Evolutionary conservation across 371 early-diverging fungal species (phyloP), one percentile per base, ranked within the genome.

Genomic region (Apophysomyces ossiformis): DNA sequence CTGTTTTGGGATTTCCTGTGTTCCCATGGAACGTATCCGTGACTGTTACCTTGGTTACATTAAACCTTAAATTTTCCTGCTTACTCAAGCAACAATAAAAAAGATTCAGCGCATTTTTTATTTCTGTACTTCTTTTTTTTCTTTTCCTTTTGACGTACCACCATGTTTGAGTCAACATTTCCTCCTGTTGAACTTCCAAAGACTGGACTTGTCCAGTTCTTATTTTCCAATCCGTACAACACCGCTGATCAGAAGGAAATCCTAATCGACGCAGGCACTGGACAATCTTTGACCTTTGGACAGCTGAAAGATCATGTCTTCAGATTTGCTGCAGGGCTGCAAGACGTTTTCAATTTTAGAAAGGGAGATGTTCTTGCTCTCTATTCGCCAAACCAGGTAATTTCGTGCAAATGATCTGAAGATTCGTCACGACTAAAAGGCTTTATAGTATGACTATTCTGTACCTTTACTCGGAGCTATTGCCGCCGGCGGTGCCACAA

Each of bases 321-420:
- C 44, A 74, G 82, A 15, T 89, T 95, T 75, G 92, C 92, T 35
- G 86, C 88, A 11, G 91, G 93, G 21, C 78, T 96, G 13, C 78
- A 83, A 74, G 84, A 90, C 63, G 61, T 65, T 13, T 68, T 60
- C 7, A 73, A 78, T 2, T 84, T 95, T 37, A 70, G 86, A 50
- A 75, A 73, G 58, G 89, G 92, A 58, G 90, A 93, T 61, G 87
- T 87, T 0, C 71, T 92, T 16, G 89, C 86, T 39, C 68, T 92
- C 5, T 89, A 84, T 59, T 73, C 92, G 13, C 90, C 90, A 44
- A 95, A 95, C 80, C 82, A 86, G 64, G 83, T 89, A 81, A 18
- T 45, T 56, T 45, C n/a, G 46, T 45, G 32, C 41, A 41, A 41
- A 50, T 1, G 32, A 26, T 26, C n/a, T 5, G 47, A 47, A 8